A percentile compares a stretch with the other conserved stretches of the same genome.
Conservation (phyloP, 352 stramenopile genomes). For the Pythium pectinolyticum region DNA sequence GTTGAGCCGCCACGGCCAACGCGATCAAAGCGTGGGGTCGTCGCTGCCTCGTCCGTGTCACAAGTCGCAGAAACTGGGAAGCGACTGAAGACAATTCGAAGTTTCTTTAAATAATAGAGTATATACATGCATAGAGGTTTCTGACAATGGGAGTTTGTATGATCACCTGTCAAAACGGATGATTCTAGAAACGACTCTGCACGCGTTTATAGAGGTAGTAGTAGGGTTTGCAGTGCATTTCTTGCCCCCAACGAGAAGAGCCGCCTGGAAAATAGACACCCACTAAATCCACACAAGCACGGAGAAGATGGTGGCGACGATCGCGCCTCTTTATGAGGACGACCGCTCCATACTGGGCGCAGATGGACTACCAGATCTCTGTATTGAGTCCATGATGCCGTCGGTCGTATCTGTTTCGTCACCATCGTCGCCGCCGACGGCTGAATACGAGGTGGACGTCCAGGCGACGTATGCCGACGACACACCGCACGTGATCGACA, state of each 20-base stretch:
- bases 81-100: slow-evolving; percentile 56
- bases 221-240: slow-evolving; percentile 25
- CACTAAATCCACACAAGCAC: background rate
- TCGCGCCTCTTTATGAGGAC: slow-evolving; percentile 15
- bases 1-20: background rate
- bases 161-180: background rate
- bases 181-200: no score
- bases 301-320: slow-evolving; percentile 14
- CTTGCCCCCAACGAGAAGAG: slow-evolving; percentile 10
- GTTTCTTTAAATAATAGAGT: slow-evolving; percentile 68
- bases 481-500: slow-evolving; percentile 49
- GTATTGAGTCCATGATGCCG: slow-evolving; percentile 25
- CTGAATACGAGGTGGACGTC: slow-evolving; percentile 7
- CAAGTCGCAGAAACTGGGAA: slow-evolving; percentile 45
- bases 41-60: slow-evolving; percentile 22
- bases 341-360: background rate
- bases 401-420: no score
- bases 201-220: slow-evolving; percentile 6
- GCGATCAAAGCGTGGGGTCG: slow-evolving; percentile 13
- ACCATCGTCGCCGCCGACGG: background rate
- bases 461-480: slow-evolving; percentile 13
- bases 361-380: slow-evolving; percentile 13
- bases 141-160: background rate
- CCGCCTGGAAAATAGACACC: slow-evolving; percentile 3
- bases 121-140: slow-evolving; percentile 14